These are phyloP conservation scores for Solidago caesia DNA, from an alignment of 129 eudicot species.

Conservation along the genomic window DNA sequence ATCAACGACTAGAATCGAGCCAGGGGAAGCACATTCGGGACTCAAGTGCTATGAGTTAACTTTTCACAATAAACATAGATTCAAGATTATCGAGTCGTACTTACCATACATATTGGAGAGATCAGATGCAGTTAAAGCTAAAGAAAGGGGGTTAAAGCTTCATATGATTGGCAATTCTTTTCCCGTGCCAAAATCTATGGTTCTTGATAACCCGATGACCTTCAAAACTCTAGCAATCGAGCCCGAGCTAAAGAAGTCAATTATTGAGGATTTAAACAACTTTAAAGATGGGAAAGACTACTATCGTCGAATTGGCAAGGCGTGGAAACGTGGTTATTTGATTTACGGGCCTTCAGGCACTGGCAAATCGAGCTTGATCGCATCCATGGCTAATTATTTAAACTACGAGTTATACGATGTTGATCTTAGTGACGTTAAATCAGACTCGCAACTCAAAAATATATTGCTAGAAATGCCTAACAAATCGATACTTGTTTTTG, in stretches of 20 bases:
- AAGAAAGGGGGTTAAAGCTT: conserved; percentile 34
- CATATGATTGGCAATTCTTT: conserved; percentile 28
- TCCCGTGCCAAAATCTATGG: conserved; percentile 20
- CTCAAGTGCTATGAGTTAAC: conserved; percentile 35
- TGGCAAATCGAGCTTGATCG: conserved; percentile 53
- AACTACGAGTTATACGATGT: conserved; percentile 46
- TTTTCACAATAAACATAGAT: conserved; percentile 42
- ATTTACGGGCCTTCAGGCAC: conserved; percentile 52
- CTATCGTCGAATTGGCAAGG: conserved; percentile 45
- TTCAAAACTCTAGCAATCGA: conserved; percentile 53
- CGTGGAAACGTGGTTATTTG: conserved; percentile 55
- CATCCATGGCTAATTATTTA: conserved; percentile 48
- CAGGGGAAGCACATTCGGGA: conserved; percentile 17
- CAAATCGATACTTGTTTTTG: conserved; percentile 46
- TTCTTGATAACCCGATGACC: conserved; percentile 55
- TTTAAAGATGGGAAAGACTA: conserved; percentile 41
- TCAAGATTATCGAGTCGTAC: conserved; percentile 36
- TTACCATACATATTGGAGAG: conserved; percentile 36
- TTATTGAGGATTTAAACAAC: conserved; percentile 39
- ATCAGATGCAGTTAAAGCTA: conserved; percentile 25
- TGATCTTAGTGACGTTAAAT: conserved; percentile 30
- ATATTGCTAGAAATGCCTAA: conserved; percentile 39
- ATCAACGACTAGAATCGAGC: background rate
- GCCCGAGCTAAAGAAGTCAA: conserved; percentile 32
- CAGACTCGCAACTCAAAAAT: conserved; percentile 37